Evolutionary conservation across 208 protist species (phyloP), one percentile per base, ranked within the genome.

Genomic region (Trypanosoma mega): DNA sequence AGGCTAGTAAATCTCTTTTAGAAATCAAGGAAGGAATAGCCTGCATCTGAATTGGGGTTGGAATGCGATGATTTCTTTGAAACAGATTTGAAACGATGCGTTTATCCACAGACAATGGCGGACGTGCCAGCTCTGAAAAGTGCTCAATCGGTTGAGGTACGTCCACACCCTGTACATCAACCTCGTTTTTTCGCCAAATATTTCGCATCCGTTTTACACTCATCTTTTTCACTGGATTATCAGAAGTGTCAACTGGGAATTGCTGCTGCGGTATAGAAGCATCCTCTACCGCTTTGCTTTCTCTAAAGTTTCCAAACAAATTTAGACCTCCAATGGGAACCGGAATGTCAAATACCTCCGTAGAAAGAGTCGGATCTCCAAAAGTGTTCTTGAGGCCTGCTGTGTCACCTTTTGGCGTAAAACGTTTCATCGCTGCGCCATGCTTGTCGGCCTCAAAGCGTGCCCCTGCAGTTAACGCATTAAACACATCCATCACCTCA

Each of bases 31-130:
- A 74, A 4, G 98, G 95, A 36, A 99, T 98, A 9, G 94, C 80
- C 74, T 98, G 94, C 90, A 97, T 98, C 82, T 99, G 98, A 64
- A 99, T 97, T 8, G 97, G 89, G 12, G 98, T 99, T 16, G 97
- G 97, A 23, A 82, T 53, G 30, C 68, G 86, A 69, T 98, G 96
- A 27, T 91, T 79, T 16, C 85, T 82, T 20, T 68, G 57, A 50
- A 93, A 90, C 24, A 93, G 53, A 67, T 97, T 97, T 48, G 84
- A 78, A 14, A 93, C 82, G 4, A 95, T 68, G 54, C 85, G 76
- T 23, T 76, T 70, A 45, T 86, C 81, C 23, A 82, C 75, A 48
- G 61, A 87, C 39, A 96, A 76, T 33, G 89, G 89, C 11, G 89
- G 86, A 4, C 89, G 77, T 14, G 82, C 85, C 14, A 96, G 68